phyloP scores from a whole-genome alignment of 176 grass and related monocot genomes.

The Carex littledalei region DNA sequence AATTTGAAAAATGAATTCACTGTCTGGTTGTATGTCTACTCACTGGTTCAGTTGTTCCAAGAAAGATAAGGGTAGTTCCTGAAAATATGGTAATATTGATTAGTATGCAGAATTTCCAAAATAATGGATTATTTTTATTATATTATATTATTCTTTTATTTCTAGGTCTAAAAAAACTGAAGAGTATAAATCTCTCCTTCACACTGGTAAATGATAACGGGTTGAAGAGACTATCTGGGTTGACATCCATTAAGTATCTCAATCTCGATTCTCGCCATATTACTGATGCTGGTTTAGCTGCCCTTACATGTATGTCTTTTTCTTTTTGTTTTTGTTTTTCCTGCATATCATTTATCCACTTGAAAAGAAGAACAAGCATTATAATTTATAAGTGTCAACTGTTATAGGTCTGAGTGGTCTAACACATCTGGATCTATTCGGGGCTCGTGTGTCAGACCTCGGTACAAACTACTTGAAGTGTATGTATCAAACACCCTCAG shows the following conservation, averaged over 20 bases:
- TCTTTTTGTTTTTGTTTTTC: background rate
- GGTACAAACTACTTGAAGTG: conserved; percentile 71
- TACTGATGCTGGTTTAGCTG: conserved; percentile 71
- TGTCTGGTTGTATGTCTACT: background rate
- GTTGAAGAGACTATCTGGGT: conserved; percentile 71
- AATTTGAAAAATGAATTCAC: background rate
- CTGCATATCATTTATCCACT: background rate
- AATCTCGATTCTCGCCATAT: conserved; percentile 90
- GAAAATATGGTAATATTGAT: background rate
- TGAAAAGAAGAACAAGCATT: background rate
- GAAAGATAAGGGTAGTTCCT: background rate
- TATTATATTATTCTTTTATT: conserved; percentile 10
- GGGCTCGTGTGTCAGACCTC: conserved; percentile 77
- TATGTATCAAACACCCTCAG: conserved; percentile 32
- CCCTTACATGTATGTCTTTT: conserved; percentile 60
- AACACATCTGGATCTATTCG: conserved; percentile 93
- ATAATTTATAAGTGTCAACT: background rate
- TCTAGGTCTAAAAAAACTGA: conserved; percentile 65
- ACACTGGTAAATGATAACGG: conserved; percentile 66
- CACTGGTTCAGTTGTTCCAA: background rate
- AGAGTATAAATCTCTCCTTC: conserved; percentile 83
- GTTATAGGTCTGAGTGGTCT: conserved; percentile 77
- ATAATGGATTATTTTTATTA: background rate
- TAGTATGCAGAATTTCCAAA: background rate
- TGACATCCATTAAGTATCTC: conserved; percentile 62